A percentile compares a stretch with the other conserved stretches of the same genome.
phyloP scores from a whole-genome alignment of 164 flowering plant genomes.

The Echeveria elegans region DNA sequence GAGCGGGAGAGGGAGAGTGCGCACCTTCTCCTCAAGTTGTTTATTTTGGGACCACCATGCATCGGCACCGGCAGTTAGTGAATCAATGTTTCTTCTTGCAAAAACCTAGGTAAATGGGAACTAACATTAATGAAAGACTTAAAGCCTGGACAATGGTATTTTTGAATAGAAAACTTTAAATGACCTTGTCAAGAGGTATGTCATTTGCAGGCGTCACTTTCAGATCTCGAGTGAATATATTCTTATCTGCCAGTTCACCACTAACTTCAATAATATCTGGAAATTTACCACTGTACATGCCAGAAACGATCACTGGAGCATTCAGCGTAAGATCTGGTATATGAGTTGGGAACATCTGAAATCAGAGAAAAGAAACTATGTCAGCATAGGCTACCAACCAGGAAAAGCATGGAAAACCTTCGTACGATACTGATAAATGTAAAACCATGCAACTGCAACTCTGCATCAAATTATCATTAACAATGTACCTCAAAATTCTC shows the following conservation, averaged over 20 bases:
- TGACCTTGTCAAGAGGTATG: constrained; percentile 59
- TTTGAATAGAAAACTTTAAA: background rate
- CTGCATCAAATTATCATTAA: background rate
- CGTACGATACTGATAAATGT: background rate
- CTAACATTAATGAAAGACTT: background rate
- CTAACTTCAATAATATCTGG: constrained; percentile 41
- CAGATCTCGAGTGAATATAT: constrained; percentile 31
- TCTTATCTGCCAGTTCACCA: constrained; percentile 54
- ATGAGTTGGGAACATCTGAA: constrained; percentile 55
- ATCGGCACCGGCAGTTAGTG: constrained; percentile 54
- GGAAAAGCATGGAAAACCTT: background rate
- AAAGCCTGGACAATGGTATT: background rate
- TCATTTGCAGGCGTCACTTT: constrained; percentile 53
- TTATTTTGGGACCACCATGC: constrained; percentile 63
- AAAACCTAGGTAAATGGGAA: constrained; percentile 39
- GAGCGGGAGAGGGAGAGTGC: constrained; percentile 4
- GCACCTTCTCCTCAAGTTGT: constrained; percentile 54
- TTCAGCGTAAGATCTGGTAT: constrained; percentile 66
- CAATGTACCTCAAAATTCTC: constrained; percentile 57
- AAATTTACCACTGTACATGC: constrained; percentile 64
- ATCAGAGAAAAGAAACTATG: constrained; percentile 9
- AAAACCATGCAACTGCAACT: background rate
- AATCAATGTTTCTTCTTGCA: constrained; percentile 56
- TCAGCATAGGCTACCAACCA: background rate
- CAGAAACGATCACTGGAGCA: constrained; percentile 55